A percentile compares a stretch with the other conserved stretches of the same genome.
Evolutionary conservation across 1,139 yeast genomes (phyloP).

Genomic region (Debaryomycetaceae sp.): DNA sequence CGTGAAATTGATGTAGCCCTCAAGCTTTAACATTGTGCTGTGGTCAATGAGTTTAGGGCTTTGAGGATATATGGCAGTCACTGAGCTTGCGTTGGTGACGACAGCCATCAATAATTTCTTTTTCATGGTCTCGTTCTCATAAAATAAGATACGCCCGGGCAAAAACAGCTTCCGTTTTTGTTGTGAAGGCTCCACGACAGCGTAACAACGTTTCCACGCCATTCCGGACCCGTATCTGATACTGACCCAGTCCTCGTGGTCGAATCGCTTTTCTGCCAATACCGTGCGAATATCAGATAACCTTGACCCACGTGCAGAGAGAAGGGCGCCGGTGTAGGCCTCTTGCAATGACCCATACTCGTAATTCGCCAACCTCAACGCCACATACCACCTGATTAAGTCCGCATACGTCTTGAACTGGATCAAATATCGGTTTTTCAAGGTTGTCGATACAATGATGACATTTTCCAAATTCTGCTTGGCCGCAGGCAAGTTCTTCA

Average conservation of each 20-base stretch:
- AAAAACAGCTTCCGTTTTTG: conserved; percentile 38
- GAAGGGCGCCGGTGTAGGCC: conserved; percentile 91
- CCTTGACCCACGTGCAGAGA: conserved; percentile 82
- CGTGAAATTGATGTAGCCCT: conserved; percentile 69
- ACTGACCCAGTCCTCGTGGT: conserved; percentile 92
- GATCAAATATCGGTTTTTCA: conserved; percentile 78
- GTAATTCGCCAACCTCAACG: conserved; percentile 71
- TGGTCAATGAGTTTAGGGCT: conserved; percentile 74
- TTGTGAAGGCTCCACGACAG: conserved; percentile 76
- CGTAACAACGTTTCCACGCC: conserved; percentile 96
- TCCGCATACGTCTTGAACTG: conserved; percentile 65
- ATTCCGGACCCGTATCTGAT: conserved; percentile 94
- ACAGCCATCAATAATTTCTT: conserved; percentile 80
- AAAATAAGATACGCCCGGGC: conserved; percentile 59
- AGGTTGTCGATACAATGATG: conserved; percentile 82
- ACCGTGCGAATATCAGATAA: conserved; percentile 83
- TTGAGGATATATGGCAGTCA: conserved; percentile 93
- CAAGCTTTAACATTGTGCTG: conserved; percentile 83
- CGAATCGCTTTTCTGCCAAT: conserved; percentile 77
- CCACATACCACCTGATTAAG: conserved; percentile 68
- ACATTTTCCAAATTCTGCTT: conserved; percentile 69
- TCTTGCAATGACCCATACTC: conserved; percentile 84
- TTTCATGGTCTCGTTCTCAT: conserved; percentile 63
- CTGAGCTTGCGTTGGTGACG: conserved; percentile 62
- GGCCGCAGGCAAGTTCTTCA: conserved; percentile 56